Evolutionary conservation across 768 basidiomycete genomes (phyloP).

Genomic region (Termitomyces sp.): DNA sequence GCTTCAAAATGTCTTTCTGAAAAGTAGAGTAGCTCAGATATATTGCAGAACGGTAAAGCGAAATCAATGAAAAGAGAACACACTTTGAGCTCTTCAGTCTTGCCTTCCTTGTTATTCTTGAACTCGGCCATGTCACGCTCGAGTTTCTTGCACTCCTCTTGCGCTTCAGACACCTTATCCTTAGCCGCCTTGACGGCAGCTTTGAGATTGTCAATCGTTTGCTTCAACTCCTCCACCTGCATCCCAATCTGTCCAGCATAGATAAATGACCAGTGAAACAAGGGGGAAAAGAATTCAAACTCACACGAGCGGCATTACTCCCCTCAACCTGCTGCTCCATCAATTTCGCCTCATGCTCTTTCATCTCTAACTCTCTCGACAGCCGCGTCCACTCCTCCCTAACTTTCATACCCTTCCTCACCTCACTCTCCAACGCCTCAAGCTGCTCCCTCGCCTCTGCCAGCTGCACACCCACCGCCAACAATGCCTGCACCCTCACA

Average conservation of each 20-base stretch:
- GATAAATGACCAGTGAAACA: background rate
- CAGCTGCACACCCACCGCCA: slow-evolving; percentile 59
- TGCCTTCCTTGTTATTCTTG: slow-evolving; percentile 97
- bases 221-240: slow-evolving; percentile 72
- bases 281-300: slow-evolving; percentile 15
- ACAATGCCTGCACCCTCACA: slow-evolving; percentile 77
- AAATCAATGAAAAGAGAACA: slow-evolving; percentile 5
- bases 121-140: slow-evolving; percentile 98
- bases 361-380: slow-evolving; percentile 76
- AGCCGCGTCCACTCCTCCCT: slow-evolving; percentile 58
- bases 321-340: slow-evolving; percentile 81
- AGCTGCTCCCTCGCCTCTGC: slow-evolving; percentile 42
- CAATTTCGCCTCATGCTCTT: slow-evolving; percentile 78
- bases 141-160: slow-evolving; percentile 77
- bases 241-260: slow-evolving; percentile 55
- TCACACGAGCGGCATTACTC: slow-evolving; percentile 84
- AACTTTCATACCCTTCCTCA: slow-evolving; percentile 41
- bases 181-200: slow-evolving; percentile 57
- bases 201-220: slow-evolving; percentile 53
- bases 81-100: slow-evolving; percentile 91
- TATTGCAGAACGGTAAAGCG: background rate
- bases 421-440: slow-evolving; percentile 47
- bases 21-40: background rate
- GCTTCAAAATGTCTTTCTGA: slow-evolving; percentile 72
- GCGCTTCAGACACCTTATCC: slow-evolving; percentile 70